Conservation (phyloP, 805 yeast genomes). For the Lipomyces anomalus region DNA sequence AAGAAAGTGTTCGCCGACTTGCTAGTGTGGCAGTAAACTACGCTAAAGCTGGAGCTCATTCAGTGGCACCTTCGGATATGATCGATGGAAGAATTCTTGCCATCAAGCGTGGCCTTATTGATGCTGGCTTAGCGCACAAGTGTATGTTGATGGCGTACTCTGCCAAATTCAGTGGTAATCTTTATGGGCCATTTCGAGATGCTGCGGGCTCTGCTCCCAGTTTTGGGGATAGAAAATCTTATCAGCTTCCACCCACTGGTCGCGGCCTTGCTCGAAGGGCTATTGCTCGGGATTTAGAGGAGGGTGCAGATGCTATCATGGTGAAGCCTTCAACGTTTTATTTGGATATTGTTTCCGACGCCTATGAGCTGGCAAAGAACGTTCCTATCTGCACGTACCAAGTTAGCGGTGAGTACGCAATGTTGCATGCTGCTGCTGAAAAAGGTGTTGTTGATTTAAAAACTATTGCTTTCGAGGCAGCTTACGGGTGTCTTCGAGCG, state of each 20-base stretch:
- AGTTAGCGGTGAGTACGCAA: constrained; percentile 95
- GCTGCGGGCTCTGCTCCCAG: constrained; percentile 92
- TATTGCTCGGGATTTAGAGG: constrained; percentile 71
- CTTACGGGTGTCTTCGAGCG: constrained; percentile 87
- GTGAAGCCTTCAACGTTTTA: constrained; percentile 96
- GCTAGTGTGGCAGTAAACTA: constrained; percentile 94
- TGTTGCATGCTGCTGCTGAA: constrained; percentile 97
- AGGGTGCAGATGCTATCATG: constrained; percentile 94
- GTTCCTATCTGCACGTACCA: constrained; percentile 93
- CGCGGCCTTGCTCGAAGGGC: constrained; percentile 94
- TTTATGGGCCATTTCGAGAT: constrained; percentile 96
- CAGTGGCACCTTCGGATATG: constrained; percentile 97
- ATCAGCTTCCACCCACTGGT: constrained; percentile 91
- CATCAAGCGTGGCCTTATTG: constrained; percentile 77
- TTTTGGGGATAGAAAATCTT: constrained; percentile 84
- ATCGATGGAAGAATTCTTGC: constrained; percentile 90
- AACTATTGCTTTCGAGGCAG: constrained; percentile 71
- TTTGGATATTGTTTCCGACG: constrained; percentile 84
- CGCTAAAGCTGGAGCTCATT: constrained; percentile 92
- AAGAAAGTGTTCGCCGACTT: constrained; percentile 66
- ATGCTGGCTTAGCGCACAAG: constrained; percentile 76
- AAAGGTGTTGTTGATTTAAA: constrained; percentile 86
- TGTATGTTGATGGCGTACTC: constrained; percentile 88
- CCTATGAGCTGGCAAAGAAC: constrained; percentile 72
- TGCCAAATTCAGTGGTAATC: constrained; percentile 84